Evolutionary conservation across 345 rosid genomes (phyloP), one percentile per base, ranked within the genome.

Genomic region (Capsella bursapastoris): DNA sequence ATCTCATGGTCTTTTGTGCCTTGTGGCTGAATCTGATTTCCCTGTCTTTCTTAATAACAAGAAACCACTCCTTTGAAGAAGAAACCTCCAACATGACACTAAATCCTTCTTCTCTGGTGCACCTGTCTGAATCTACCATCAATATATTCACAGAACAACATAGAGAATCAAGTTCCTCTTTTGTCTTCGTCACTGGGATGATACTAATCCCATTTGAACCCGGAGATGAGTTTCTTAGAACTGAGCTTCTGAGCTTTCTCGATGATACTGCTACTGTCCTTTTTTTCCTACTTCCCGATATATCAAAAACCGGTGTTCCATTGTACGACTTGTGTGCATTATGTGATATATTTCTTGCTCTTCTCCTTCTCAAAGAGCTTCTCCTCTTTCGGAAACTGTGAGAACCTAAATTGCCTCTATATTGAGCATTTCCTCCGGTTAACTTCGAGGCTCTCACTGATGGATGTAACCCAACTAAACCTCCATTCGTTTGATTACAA

Each of bases 71-170:
- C 6, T 83, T 72, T 14, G 96, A 86, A 57, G 78, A 76, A 7
- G 83, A 82, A 28, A 72, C 16, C 71, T 92, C 98, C 75, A 92
- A 70, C 64, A 64, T 64, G 53, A 87, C 75, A 50, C 66, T 80
- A 34, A 82, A 88, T 55, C 90, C 91, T 83, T 82, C 88, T 75
- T 87, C 89, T 85, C 96, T 85, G 73, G 76, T 81, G 75, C 98
- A 88, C 73, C 86, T 89, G 65, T 90, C 98, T 10, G 87, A 37
- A 64, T 81, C 83, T 12, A 78, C 71, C 57, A 84, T 71, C 78
- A 96, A 82, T 44, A 92, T 12, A 80, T 86, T 88, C 1, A 84
- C 92, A 76, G 82, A 80, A 83, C 99, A 96, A 74, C 75, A 63
- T 12, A 75, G 62, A 12, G 79, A 60, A 64, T 82, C 87, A 45